These are phyloP conservation scores for Rhodosporidiobolus sp. DNA, from an alignment of 768 basidiomycete species.

Conservation along the genomic window DNA sequence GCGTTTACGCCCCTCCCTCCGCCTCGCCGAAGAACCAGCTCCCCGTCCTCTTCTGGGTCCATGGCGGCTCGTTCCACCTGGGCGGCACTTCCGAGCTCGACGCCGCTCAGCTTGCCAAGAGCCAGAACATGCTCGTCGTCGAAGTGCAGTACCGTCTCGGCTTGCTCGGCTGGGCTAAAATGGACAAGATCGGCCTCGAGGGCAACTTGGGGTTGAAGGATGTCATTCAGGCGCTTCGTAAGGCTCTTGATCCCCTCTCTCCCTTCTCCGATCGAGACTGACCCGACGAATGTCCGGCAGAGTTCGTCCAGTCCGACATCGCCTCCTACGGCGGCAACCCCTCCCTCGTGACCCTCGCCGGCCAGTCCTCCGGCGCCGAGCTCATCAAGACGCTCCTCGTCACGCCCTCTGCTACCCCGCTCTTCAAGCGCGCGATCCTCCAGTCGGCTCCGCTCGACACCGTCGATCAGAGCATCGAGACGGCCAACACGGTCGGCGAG, in stretches of 20 bases:
- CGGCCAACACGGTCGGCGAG: slow-evolving; percentile 13
- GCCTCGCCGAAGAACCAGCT: background rate
- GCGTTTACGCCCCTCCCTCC: slow-evolving; percentile 58
- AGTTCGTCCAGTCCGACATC: slow-evolving; percentile 64
- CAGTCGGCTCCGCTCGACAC: slow-evolving; percentile 77
- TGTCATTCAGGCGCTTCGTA: slow-evolving; percentile 60
- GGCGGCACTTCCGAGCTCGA: slow-evolving; percentile 73
- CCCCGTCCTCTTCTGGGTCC: slow-evolving; percentile 53
- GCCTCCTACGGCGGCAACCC: slow-evolving; percentile 67
- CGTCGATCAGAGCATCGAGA: slow-evolving; percentile 34
- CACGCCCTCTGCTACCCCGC: slow-evolving; percentile 63
- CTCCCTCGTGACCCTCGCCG: slow-evolving; percentile 53
- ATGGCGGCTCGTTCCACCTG: slow-evolving; percentile 70
- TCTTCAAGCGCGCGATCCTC: slow-evolving; percentile 74
- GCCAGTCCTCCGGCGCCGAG: slow-evolving; percentile 53
- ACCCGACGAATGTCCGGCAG: slow-evolving; percentile 28
- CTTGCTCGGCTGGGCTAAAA: slow-evolving; percentile 55
- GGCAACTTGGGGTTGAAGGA: slow-evolving; percentile 70
- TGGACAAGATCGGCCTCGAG: slow-evolving; percentile 37
- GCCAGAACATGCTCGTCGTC: slow-evolving; percentile 71
- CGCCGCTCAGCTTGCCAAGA: slow-evolving; percentile 68
- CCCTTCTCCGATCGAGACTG: background rate
- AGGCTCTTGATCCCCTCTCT: background rate
- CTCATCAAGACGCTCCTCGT: slow-evolving; percentile 75
- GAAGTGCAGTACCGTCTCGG: slow-evolving; percentile 83